A percentile compares a stretch with the other conserved stretches of the same genome.
Conservation (phyloP, 371 early-diverging fungal genomes). For the Apophysomyces elegans region DNA sequence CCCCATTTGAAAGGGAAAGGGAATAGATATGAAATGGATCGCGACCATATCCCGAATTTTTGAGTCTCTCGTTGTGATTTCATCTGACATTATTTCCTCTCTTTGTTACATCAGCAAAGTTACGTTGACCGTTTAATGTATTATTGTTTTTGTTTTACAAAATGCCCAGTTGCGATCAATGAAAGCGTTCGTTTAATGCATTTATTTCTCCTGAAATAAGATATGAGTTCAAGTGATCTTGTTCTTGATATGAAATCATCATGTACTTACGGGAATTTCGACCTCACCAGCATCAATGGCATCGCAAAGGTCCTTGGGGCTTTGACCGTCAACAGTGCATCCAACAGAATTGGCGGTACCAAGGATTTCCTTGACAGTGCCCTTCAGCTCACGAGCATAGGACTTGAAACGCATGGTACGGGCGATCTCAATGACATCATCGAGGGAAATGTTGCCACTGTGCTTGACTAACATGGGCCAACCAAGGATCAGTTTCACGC, state of each 20-base stretch:
- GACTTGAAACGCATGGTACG: conserved; percentile 96
- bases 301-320: conserved; percentile 50
- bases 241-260: conserved; percentile 13
- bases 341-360: conserved; percentile 97
- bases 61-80: not conserved
- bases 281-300: conserved; percentile 76
- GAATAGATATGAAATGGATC: not conserved
- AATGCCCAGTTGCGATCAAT: conserved; percentile 10
- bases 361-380: conserved; percentile 98
- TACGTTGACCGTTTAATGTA: conserved; percentile 2
- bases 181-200: conserved; percentile 9
- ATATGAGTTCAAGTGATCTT: conserved; percentile 9
- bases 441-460: conserved; percentile 89
- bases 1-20: too few relatives aligned
- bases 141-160: not conserved
- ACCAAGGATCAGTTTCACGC: not conserved
- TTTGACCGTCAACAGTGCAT: conserved; percentile 75
- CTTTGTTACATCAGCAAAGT: conserved; percentile 12
- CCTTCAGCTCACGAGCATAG: conserved; percentile 83
- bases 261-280: conserved; percentile 65
- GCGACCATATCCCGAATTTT: not conserved
- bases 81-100: not conserved
- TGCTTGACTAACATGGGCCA: conserved; percentile 73
- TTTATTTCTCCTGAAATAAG: conserved; percentile 30
- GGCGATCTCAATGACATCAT: conserved; percentile 97